These are phyloP conservation scores for Pseudogymnoascus sp. DNA, from an alignment of 2,329 filamentous ascomycete species.

Conservation along the genomic window DNA sequence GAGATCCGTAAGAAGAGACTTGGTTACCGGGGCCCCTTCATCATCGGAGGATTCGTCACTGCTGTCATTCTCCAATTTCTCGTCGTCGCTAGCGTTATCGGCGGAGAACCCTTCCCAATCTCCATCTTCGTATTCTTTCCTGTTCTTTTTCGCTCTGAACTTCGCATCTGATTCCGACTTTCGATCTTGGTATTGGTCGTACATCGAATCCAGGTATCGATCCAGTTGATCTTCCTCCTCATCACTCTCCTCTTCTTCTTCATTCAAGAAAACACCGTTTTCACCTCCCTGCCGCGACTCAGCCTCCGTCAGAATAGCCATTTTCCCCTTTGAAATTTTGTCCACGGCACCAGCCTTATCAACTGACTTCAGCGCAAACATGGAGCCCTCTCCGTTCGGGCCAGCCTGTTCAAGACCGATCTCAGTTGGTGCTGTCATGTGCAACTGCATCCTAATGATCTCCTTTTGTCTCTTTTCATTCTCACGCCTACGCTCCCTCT, in stretches of 20 bases:
- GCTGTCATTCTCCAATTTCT: constrained; percentile 52
- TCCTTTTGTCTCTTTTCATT: constrained; percentile 95
- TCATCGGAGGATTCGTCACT: constrained; percentile 57
- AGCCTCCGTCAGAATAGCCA: constrained; percentile 57
- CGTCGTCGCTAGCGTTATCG: constrained; percentile 51
- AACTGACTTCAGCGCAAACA: constrained; percentile 77
- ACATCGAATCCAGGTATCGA: constrained; percentile 77
- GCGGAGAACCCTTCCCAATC: constrained; percentile 88
- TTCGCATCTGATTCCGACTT: constrained; percentile 78
- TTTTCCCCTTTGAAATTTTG: constrained; percentile 68
- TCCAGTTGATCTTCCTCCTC: constrained; percentile 78
- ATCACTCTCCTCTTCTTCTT: constrained; percentile 59
- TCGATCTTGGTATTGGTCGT: constrained; percentile 74
- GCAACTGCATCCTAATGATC: constrained; percentile 90
- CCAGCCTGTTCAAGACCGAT: constrained; percentile 86
- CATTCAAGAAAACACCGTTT: constrained; percentile 45
- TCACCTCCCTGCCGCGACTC: constrained; percentile 52
- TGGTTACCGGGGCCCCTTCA: constrained; percentile 36
- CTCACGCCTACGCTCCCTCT: constrained; percentile 74
- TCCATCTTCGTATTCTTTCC: constrained; percentile 72
- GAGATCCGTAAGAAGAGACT: constrained; percentile 54
- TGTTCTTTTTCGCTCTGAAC: constrained; percentile 79
- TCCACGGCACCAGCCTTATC: constrained; percentile 66
- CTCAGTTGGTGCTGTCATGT: constrained; percentile 93
- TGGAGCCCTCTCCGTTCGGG: constrained; percentile 68